A percentile compares a stretch with the other conserved stretches of the same genome.
Evolutionary conservation across 495 filamentous ascomycete genomes (phyloP).

Genomic region (Lasiosphaeria hispida): DNA sequence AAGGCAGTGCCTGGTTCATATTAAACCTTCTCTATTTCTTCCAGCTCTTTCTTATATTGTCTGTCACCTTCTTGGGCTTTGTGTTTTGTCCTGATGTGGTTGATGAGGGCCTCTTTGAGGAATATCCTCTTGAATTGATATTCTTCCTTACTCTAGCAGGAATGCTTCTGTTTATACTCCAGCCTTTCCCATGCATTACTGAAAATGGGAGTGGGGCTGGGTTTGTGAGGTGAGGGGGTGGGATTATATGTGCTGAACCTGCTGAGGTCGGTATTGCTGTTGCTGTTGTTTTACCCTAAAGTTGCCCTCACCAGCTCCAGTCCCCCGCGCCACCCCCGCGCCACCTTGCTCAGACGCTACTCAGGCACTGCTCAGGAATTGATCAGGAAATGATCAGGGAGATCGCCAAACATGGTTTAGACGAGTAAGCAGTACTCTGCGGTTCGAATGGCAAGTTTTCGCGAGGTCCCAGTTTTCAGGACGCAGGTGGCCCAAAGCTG

Average conservation of each 20-base stretch:
- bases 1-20: background rate
- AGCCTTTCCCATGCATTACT: conserved; percentile 14
- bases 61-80: conserved; percentile 13
- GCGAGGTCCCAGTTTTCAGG: no score
- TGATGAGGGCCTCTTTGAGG: conserved; percentile 3
- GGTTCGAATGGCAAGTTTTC: no score
- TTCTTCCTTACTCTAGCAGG: background rate
- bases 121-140: conserved; percentile 11
- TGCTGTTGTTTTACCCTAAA: no score
- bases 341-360: no score
- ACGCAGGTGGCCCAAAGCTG: no score
- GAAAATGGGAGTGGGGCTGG: background rate
- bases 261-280: conserved; percentile 11
- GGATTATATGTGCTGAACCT: conserved; percentile 8
- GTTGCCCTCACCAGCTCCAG: no score
- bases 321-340: no score
- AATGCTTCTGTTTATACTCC: conserved; percentile 11
- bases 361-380: no score
- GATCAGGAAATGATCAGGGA: no score
- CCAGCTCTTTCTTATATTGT: conserved; percentile 3
- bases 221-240: conserved; percentile 8
- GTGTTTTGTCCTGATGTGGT: background rate
- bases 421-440: no score
- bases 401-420: no score
- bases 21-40: conserved; percentile 7